These are phyloP conservation scores for Durotheca rogersii DNA, from an alignment of 495 filamentous ascomycete species.

Conservation along the genomic window DNA sequence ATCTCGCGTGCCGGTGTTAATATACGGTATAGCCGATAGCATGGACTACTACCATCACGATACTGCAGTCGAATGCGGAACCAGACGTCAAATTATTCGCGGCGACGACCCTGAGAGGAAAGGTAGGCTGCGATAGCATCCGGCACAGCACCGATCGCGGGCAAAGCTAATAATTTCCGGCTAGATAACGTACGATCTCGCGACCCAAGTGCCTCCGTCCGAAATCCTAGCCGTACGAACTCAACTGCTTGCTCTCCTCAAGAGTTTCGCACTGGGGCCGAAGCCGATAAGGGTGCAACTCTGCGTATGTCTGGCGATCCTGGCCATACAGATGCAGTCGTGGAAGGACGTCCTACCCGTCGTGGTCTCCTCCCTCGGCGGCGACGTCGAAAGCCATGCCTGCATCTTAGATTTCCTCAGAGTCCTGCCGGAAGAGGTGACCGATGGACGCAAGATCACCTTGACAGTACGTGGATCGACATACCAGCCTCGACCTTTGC, in stretches of 20 bases:
- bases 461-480: constrained; percentile 85
- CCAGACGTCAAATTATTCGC: constrained; percentile 91
- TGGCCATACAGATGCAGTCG: constrained; percentile 91
- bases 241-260: constrained; percentile 76
- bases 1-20: constrained; percentile 12
- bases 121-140: constrained; percentile 59
- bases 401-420: constrained; percentile 93
- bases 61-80: constrained; percentile 75
- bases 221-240: constrained; percentile 74
- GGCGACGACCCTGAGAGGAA: constrained; percentile 94
- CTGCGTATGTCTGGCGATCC: constrained; percentile 87
- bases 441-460: constrained; percentile 97
- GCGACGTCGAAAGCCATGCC: constrained; percentile 70
- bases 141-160: background rate
- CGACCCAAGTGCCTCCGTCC: constrained; percentile 70
- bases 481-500: constrained; percentile 48
- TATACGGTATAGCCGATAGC: constrained; percentile 63
- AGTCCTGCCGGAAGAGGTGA: constrained; percentile 97
- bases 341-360: constrained; percentile 92
- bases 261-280: constrained; percentile 75
- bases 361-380: constrained; percentile 77
- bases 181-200: constrained; percentile 53
- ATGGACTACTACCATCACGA: constrained; percentile 82
- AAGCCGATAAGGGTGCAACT: constrained; percentile 92
- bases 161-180: constrained; percentile 9